A percentile compares a stretch with the other conserved stretches of the same genome.
phyloP scores from a whole-genome alignment of 83 land plant genomes.

The Thuja plicata region DNA sequence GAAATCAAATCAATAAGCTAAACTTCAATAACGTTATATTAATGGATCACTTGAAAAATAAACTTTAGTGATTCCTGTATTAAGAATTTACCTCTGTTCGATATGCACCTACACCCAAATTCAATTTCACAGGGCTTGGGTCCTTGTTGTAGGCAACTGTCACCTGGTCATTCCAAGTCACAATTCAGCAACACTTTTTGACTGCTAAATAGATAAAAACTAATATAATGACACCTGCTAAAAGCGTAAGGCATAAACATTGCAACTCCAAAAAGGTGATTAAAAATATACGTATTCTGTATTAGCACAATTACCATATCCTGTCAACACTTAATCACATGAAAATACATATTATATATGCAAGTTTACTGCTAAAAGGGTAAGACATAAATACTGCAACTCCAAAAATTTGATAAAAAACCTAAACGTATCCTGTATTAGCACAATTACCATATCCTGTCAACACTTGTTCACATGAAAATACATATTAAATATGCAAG shows the following conservation, averaged over 20 bases:
- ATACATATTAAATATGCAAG: not conserved
- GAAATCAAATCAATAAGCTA: too few species aligned
- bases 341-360: not conserved
- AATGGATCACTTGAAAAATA: not conserved
- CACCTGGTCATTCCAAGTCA: constrained; percentile 43
- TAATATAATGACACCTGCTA: not conserved
- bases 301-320: not conserved
- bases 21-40: too few species aligned
- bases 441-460: not conserved
- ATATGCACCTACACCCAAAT: constrained; percentile 97
- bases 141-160: constrained; percentile 99
- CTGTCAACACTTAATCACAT: not conserved
- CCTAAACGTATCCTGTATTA: not conserved
- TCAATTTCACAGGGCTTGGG: constrained; percentile 82
- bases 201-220: not conserved
- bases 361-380: not conserved
- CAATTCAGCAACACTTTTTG: not conserved
- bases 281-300: not conserved
- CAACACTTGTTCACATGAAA: not conserved
- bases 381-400: not conserved
- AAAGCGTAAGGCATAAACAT: not conserved
- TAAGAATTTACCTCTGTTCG: constrained; percentile 76
- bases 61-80: not conserved
- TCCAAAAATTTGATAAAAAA: not conserved
- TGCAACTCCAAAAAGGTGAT: not conserved